A percentile compares a stretch with the other conserved stretches of the same genome.
Conservation (phyloP, 1,284 basidiomycete species). For the Amylostereum areolatum region DNA sequence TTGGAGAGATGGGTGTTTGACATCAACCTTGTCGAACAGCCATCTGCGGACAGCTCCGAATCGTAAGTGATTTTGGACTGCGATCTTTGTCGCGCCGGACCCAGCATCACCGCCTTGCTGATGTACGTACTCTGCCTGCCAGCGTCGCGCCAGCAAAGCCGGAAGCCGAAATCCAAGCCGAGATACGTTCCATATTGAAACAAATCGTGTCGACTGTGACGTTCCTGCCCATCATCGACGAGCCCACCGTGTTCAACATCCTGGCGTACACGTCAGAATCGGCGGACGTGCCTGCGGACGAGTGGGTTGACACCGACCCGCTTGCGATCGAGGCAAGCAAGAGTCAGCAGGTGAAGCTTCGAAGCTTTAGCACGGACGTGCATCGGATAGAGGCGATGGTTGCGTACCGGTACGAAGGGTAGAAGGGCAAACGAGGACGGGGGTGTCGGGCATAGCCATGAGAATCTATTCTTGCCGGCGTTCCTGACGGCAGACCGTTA, state of each 20-base stretch:
- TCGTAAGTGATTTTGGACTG: slow-evolving; percentile 31
- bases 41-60: slow-evolving; percentile 35
- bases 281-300: slow-evolving; percentile 81
- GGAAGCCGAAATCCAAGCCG: slow-evolving; percentile 92
- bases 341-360: slow-evolving; percentile 92
- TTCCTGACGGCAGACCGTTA: too few relatives aligned
- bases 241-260: slow-evolving; percentile 94
- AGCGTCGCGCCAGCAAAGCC: slow-evolving; percentile 46
- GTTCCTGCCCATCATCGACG: slow-evolving; percentile 92
- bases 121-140: background rate
- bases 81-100: too few relatives aligned
- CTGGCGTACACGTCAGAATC: slow-evolving; percentile 89
- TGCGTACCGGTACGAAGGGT: slow-evolving; percentile 73
- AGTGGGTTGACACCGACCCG: slow-evolving; percentile 95
- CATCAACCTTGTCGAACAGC: slow-evolving; percentile 72
- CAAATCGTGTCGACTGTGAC: slow-evolving; percentile 97
- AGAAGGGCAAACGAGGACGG: slow-evolving; percentile 2
- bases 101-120: too few relatives aligned
- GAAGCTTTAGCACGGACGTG: slow-evolving; percentile 87
- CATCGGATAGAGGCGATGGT: slow-evolving; percentile 90
- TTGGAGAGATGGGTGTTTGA: slow-evolving; percentile 99
- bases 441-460: too few relatives aligned
- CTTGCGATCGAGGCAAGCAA: slow-evolving; percentile 93
- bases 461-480: too few relatives aligned
- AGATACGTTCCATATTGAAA: slow-evolving; percentile 97